Base-by-base conservation (phyloP, 164 flowering plant genomes). In the Berberis vulgaris region DNA sequence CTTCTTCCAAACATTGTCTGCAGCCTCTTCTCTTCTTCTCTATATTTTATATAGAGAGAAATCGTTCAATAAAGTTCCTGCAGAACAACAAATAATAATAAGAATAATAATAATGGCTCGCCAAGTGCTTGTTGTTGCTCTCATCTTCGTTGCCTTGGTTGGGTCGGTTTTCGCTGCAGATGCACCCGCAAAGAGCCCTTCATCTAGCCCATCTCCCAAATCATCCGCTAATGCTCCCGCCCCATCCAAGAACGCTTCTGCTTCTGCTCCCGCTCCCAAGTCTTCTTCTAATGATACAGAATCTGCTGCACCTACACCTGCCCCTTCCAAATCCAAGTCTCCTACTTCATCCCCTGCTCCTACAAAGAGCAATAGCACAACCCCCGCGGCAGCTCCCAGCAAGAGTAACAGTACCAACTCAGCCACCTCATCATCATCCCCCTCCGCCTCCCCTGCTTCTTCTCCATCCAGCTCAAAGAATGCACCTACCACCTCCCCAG, bases 61-160 rank as follows among this genome's bases (percentile, higher is more conserved):
- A 47, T 11, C 10, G 50, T 26, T 26, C 26, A 26, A 26, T 26
- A 26, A 26, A 26, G 26, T 26, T 26, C 26, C 26, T 26, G 26
- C 26, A 26, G 26, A 26, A 26, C 26, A 26, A 26, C 26, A 26
- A 26, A 26, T 26, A 26, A 26, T 26, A 26, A 26, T 26, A 26
- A 26, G 26, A 26, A 26, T 26, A 26, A 26, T 26, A 11, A 38
- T 38, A 61, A 82, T 81, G 87, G 83, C 80, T 52, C 71, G 74
- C 6, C 56, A 73, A 53, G 4, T 74, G 9, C 2, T 73, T 7
- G 65, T 73, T 60, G 43, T 81, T 42, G 77, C 74, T 26, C 73
- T 78, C 7, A 45, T 78, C 61, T 60, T 77, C 60, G 43, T 76
- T 12, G 82, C 77, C 66, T 9, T 74, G 6, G 61, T 65, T 45